Base-by-base conservation (phyloP, 2,329 filamentous ascomycete genomes). In the Xylariaceae sp. region DNA sequence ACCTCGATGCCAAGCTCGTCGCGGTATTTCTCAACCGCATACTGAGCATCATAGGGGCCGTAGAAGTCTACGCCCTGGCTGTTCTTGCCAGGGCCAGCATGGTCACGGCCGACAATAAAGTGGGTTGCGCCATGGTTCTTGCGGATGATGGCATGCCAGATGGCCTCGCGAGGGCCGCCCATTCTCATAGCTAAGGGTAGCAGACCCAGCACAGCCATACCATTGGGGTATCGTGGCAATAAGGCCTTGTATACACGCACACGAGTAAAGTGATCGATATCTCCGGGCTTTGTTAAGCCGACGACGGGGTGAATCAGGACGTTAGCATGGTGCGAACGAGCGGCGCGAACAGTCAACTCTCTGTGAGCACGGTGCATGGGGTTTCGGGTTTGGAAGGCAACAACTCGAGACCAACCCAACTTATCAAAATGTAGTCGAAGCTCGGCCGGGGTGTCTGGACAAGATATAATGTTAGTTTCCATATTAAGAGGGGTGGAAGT, bases 131-230 rank as follows among this genome's bases (percentile, higher is more conserved):
- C 94, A 79, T 97, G 92, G 78, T 99, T 99, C 87, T 97, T 99
- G 73, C 94, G 92, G 82, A 99, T 99, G 70, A 99, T 96, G 70
- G 94, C 94, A 81, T 99, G 94, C 94, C 94, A 99, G 78, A 99
- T 92, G 65, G 94, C 94, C 81, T 99, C 94, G 64, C 94, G 91
- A 60, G 94, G 94, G 67, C 94, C 94, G 71, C 92, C 94, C 94
- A 99, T 99, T 72, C 94, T 89, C 94, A 99, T 99, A 68, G 94
- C 94, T 61, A 99, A 83, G 54, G 92, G 92, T 49, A 99, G 84
- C 35, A 99, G 90, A 75, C 92, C 93, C 62, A 99, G 85, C 32
- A 95, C 92, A 55, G 94, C 94, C 94, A 99, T 99, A 70, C 94
- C 94, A 76, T 97, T 99, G 75, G 94, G 94, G 79, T 99, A 99